phyloP scores from a whole-genome alignment of 1,284 basidiomycete genomes.

The Sphaerobolus stellatus region DNA sequence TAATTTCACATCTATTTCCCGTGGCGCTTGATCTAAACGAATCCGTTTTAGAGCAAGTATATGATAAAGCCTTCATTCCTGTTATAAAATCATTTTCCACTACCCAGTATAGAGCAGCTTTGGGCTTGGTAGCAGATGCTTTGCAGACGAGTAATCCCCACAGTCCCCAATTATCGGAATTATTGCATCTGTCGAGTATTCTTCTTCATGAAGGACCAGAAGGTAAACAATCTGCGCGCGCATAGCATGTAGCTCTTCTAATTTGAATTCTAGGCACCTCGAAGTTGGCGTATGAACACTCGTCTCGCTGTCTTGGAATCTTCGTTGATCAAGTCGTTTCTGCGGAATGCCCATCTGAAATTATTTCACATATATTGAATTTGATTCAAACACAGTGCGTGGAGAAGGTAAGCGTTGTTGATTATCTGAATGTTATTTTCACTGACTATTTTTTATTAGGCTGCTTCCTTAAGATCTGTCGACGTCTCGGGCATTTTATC shows the following conservation, averaged over 20 bases:
- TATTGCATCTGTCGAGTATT: conserved; percentile 49
- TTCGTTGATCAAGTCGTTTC: conserved; percentile 47
- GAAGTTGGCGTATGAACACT: conserved; percentile 53
- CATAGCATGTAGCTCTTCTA: background rate
- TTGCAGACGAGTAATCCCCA: conserved; percentile 28
- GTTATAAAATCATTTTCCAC: conserved; percentile 40
- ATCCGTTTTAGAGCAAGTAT: background rate
- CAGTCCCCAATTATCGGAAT: conserved; percentile 25
- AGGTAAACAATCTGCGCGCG: conserved; percentile 37
- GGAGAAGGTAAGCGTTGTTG: conserved; percentile 60
- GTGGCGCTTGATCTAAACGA: background rate
- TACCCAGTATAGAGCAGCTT: conserved; percentile 44
- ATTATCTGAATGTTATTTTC: background rate
- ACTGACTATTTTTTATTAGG: conserved; percentile 39
- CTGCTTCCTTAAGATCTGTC: conserved; percentile 55
- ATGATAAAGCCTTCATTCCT: conserved; percentile 19
- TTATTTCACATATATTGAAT: conserved; percentile 47
- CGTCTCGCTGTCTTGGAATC: conserved; percentile 47
- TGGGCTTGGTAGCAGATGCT: conserved; percentile 46
- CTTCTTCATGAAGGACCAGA: conserved; percentile 57
- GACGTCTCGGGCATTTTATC: conserved; percentile 61
- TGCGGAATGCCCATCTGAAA: conserved; percentile 28
- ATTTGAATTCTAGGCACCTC: conserved; percentile 49
- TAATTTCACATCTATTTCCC: background rate
- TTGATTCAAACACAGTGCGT: conserved; percentile 57